Percentiles rank a stretch among this genome's conserved stretches.
Evolutionary conservation across 2,329 filamentous ascomycete species (phyloP).

Genomic region (Apiospora sp.): DNA sequence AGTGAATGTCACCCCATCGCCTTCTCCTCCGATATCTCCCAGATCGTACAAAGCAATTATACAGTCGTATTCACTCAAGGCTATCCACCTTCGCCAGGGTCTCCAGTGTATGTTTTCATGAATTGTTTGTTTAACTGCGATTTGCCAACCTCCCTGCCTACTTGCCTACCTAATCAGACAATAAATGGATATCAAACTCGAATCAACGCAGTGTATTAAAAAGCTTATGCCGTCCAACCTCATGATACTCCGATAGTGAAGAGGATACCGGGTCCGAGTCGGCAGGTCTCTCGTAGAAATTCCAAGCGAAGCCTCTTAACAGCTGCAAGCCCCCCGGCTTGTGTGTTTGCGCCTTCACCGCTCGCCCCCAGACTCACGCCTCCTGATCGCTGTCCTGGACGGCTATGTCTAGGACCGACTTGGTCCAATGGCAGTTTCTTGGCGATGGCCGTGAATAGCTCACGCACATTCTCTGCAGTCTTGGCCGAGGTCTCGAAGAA

Average conservation of each 20-base stretch:
- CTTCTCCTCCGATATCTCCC: background rate
- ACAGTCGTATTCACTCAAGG: background rate
- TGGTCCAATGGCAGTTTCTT: slow-evolving; percentile 98
- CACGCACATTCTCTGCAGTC: slow-evolving; percentile 93
- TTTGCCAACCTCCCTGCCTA: slow-evolving; percentile 13
- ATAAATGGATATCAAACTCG: slow-evolving; percentile 24
- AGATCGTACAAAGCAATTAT: background rate
- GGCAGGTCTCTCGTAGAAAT: slow-evolving; percentile 4
- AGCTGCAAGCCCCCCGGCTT: slow-evolving; percentile 62
- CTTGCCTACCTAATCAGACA: slow-evolving; percentile 17
- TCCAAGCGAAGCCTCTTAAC: slow-evolving; percentile 47
- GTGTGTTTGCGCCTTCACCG: slow-evolving; percentile 63
- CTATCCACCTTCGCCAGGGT: background rate
- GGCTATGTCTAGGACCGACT: slow-evolving; percentile 86
- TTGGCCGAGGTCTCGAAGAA: slow-evolving; percentile 99
- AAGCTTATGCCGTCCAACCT: slow-evolving; percentile 23
- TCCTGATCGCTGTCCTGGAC: slow-evolving; percentile 66
- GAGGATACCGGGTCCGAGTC: background rate
- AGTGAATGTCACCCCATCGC: background rate
- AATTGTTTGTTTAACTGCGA: slow-evolving; percentile 7
- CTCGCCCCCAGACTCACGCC: slow-evolving; percentile 61
- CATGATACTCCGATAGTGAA: slow-evolving; percentile 21
- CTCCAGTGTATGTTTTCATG: background rate
- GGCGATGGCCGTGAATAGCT: slow-evolving; percentile 96
- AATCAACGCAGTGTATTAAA: slow-evolving; percentile 25